Conservation (phyloP, 768 basidiomycete genomes). For the Suillus hirtellus region DNA sequence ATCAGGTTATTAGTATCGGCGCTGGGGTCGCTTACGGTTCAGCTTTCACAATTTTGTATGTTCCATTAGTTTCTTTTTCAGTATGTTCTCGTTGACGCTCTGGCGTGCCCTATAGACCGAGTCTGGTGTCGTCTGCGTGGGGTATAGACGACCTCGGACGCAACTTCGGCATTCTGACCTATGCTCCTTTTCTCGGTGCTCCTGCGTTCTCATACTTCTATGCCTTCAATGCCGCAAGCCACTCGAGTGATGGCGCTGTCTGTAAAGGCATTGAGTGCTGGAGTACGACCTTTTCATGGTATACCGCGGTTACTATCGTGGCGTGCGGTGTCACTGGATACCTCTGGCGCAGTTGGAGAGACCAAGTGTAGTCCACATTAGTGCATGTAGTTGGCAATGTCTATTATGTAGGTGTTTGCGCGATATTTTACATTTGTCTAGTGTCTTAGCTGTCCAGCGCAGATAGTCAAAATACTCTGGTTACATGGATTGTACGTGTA, state of each 20-base stretch:
- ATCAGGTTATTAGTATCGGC: constrained; percentile 46
- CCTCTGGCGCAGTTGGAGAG: constrained; percentile 67
- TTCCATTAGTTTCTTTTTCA: constrained; percentile 16
- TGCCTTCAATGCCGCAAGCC: constrained; percentile 61
- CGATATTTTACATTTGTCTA: not conserved
- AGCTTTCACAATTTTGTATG: constrained; percentile 71
- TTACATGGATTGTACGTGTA: not conserved
- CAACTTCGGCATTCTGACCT: constrained; percentile 75
- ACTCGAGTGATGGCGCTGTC: constrained; percentile 42
- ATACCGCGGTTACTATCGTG: constrained; percentile 41
- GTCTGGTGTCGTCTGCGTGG: constrained; percentile 72
- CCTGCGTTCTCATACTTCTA: constrained; percentile 79
- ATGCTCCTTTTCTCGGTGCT: constrained; percentile 75
- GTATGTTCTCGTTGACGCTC: constrained; percentile 1
- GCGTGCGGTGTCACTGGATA: constrained; percentile 46
- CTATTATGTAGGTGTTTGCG: not conserved
- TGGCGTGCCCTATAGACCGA: constrained; percentile 48
- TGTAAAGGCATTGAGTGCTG: constrained; percentile 68
- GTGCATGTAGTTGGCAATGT: not conserved
- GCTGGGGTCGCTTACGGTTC: constrained; percentile 71
- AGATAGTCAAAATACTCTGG: not conserved
- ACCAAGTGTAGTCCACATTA: constrained; percentile 40
- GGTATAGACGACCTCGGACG: constrained; percentile 68
- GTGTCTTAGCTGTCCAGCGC: not conserved
- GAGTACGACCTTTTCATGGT: constrained; percentile 62